Percentiles rank a stretch among this genome's conserved stretches.
These are phyloP conservation scores for Aspergillus piperis DNA, from an alignment of 2,329 filamentous ascomycete species.

Conservation along the genomic window DNA sequence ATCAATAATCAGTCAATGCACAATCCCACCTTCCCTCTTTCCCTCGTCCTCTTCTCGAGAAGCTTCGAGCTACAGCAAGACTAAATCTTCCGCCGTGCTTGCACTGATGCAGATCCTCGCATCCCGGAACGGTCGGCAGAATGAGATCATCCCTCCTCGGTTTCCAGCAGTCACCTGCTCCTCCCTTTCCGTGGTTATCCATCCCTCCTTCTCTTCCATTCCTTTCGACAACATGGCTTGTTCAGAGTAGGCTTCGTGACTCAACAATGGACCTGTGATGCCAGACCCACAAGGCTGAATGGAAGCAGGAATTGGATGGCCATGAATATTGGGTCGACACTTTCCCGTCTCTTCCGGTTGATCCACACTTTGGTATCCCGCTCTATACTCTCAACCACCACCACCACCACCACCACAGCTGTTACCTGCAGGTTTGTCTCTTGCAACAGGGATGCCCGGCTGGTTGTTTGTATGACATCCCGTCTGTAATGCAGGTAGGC, in stretches of 20 bases:
- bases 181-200: too few relatives aligned
- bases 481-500: too few relatives aligned
- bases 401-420: not conserved
- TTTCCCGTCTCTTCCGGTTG: not conserved
- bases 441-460: not conserved
- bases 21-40: too few relatives aligned
- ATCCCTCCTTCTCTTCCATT: too few relatives aligned
- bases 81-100: not conserved
- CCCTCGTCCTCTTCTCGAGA: not conserved
- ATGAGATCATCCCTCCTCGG: slow-evolving; percentile 1
- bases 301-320: not conserved
- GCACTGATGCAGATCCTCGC: not conserved
- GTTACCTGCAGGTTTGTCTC: not conserved
- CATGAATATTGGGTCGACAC: not conserved
- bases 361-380: not conserved
- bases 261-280: not conserved
- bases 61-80: not conserved
- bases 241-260: not conserved
- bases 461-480: too few relatives aligned
- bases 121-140: not conserved
- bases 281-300: slow-evolving; percentile 8
- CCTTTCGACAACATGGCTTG: too few relatives aligned
- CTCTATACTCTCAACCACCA: too few relatives aligned
- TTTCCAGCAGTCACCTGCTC: not conserved
- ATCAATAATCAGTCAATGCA: not conserved